Evolutionary conservation across 1,284 basidiomycete species (phyloP), one percentile per base, ranked within the genome.

Genomic region (Coriolopsis trogii): DNA sequence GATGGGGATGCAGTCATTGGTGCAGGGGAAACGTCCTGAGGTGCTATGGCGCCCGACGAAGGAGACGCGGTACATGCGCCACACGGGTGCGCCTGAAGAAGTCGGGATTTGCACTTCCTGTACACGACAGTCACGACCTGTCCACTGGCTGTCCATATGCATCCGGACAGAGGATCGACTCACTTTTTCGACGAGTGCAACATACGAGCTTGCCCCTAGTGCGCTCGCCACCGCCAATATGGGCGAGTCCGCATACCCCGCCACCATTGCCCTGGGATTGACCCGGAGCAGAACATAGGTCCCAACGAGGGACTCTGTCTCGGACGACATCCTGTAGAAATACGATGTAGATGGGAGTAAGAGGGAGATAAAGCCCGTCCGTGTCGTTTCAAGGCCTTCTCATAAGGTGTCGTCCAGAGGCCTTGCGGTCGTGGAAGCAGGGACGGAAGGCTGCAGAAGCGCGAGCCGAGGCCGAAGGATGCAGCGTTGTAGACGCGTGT

Each of bases 201-300:
- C 45, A 41, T 52, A 52, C 23, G 25, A 37, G 18, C 29, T 23
- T 23, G 51, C 41, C 21, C 45, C 44, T 13, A 52, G 34, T 15
- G 51, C 51, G 16, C 41, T 43, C 28, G 51, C 51, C 40, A 52
- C 40, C 3, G 45, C 51, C 33, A 30, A 18, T 3, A 52, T 43
- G 1, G 45, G 51, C 16, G 40, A 28, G 41, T 52, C 51, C 29
- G 21, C 41, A n/a, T 52, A 52, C 20, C 41, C 51, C 40, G 45
- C 51, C 40, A 52, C 51, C 51, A 52, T 52, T n/a, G 40, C 51
- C 45, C 28, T 47, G 8, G 51, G 39, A 28, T 52, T 41, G 16
- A 52, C 43, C 18, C 34, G 51, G 5, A 52, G 28, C 28, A 24
- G 36, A 29, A 47, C 41, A 29, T 52, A 52, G 33, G 45, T 29